phyloP scores from a whole-genome alignment of 2,329 filamentous ascomycete genomes.

The Phyllosticta citribraziliensis region DNA sequence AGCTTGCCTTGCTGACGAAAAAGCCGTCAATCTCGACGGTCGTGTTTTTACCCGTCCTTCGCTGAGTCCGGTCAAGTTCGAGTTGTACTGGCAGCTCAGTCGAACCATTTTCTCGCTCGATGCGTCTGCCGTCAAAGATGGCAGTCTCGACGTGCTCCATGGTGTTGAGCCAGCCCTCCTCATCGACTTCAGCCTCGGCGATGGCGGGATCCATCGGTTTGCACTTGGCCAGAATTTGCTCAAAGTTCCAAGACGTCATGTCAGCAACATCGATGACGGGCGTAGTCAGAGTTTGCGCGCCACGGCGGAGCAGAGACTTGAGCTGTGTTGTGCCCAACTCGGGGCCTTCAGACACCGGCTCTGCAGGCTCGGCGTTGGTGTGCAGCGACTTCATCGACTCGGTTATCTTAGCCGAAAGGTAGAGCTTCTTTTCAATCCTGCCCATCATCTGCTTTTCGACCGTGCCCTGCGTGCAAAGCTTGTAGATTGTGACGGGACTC shows the following conservation, averaged over 20 bases:
- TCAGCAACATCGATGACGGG: slow-evolving; percentile 45
- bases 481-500: slow-evolving; percentile 45
- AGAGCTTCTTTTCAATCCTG: slow-evolving; percentile 51
- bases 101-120: slow-evolving; percentile 28
- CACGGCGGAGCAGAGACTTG: slow-evolving; percentile 45
- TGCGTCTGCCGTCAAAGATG: slow-evolving; percentile 47
- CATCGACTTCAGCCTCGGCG: slow-evolving; percentile 32
- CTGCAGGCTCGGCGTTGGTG: slow-evolving; percentile 11
- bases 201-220: slow-evolving; percentile 35
- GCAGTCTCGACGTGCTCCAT: slow-evolving; percentile 49
- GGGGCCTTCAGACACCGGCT: slow-evolving; percentile 34
- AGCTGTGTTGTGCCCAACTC: slow-evolving; percentile 43
- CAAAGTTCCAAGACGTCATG: slow-evolving; percentile 49
- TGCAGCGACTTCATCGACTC: slow-evolving; percentile 49
- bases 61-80: slow-evolving; percentile 34
- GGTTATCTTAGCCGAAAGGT: slow-evolving; percentile 50
- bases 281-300: slow-evolving; percentile 43
- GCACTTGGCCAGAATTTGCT: slow-evolving; percentile 44
- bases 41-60: slow-evolving; percentile 47
- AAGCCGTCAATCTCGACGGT: slow-evolving; percentile 49
- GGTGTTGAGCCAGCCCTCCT: slow-evolving; percentile 46
- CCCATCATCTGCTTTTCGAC: slow-evolving; percentile 51
- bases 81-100: not conserved
- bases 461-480: slow-evolving; percentile 46
- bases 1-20: slow-evolving; percentile 46